phyloP scores from a whole-genome alignment of 148 eudicot genomes.

The Cornus controversa region DNA sequence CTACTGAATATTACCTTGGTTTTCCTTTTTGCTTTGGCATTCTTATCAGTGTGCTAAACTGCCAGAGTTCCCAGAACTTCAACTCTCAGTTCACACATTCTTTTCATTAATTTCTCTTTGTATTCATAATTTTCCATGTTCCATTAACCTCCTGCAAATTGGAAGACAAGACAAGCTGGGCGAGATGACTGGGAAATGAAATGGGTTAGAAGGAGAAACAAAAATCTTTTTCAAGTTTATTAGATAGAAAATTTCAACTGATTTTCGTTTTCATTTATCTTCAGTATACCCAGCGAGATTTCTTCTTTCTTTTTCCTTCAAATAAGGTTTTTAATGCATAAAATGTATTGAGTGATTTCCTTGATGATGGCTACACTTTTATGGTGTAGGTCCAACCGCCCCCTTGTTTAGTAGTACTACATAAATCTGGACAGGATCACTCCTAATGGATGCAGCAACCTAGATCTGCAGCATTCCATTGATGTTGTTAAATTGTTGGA shows the following conservation, averaged over 20 bases:
- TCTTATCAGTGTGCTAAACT: no score
- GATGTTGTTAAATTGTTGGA: no score
- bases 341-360: no score
- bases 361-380: no score
- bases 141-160: background rate
- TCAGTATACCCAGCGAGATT: background rate
- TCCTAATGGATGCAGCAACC: no score
- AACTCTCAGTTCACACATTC: background rate
- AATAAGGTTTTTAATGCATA: background rate
- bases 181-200: background rate
- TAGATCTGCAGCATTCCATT: no score
- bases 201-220: background rate
- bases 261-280: background rate
- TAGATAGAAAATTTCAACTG: background rate
- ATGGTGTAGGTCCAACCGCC: no score
- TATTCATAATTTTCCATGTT: background rate
- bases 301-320: background rate
- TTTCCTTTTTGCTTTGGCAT: background rate
- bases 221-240: background rate
- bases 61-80: background rate
- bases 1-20: background rate
- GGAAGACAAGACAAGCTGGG: background rate
- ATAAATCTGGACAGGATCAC: no score
- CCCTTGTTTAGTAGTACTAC: no score
- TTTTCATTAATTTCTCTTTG: background rate